Evolutionary conservation across 108 stramenopile species (phyloP).

Genomic region (Nitzschia palea): DNA sequence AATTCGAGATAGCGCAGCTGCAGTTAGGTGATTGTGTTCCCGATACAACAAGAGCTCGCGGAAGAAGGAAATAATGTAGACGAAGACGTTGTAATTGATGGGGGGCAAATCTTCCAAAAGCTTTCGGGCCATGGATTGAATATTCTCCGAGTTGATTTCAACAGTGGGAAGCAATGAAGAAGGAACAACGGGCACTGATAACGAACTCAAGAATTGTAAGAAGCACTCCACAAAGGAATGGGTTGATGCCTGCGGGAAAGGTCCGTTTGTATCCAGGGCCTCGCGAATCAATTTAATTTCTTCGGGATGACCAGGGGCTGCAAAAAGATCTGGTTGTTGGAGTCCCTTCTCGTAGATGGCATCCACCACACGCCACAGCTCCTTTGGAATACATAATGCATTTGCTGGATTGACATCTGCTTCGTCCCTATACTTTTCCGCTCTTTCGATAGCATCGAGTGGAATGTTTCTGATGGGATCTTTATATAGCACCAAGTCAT

Average conservation of each 20-base stretch:
- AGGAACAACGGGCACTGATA: constrained; percentile 87
- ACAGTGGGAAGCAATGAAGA: constrained; percentile 67
- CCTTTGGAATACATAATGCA: constrained; percentile 93
- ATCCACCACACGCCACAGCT: constrained; percentile 95
- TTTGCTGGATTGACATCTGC: constrained; percentile 46
- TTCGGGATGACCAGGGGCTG: constrained; percentile 61
- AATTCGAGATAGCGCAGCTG: constrained; percentile 83
- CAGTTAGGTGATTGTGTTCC: constrained; percentile 66
- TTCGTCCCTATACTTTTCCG: constrained; percentile 55
- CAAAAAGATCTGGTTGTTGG: constrained; percentile 86
- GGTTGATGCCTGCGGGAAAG: constrained; percentile 54
- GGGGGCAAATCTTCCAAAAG: constrained; percentile 92
- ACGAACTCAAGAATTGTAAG: constrained; percentile 71
- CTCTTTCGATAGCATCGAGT: constrained; percentile 76
- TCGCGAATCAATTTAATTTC: constrained; percentile 87
- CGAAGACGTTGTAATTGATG: constrained; percentile 93
- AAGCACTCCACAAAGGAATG: constrained; percentile 86
- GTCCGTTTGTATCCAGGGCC: constrained; percentile 84
- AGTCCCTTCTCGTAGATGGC: constrained; percentile 87
- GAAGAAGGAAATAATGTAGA: constrained; percentile 96
- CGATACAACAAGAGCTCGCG: constrained; percentile 82
- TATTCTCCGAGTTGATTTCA: constrained; percentile 86
- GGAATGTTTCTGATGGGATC: constrained; percentile 89
- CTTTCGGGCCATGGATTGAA: constrained; percentile 70
- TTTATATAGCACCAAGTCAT: constrained; percentile 86